Base-by-base conservation (phyloP, 2,329 filamentous ascomycete genomes). In the Byssothecium circinans region DNA sequence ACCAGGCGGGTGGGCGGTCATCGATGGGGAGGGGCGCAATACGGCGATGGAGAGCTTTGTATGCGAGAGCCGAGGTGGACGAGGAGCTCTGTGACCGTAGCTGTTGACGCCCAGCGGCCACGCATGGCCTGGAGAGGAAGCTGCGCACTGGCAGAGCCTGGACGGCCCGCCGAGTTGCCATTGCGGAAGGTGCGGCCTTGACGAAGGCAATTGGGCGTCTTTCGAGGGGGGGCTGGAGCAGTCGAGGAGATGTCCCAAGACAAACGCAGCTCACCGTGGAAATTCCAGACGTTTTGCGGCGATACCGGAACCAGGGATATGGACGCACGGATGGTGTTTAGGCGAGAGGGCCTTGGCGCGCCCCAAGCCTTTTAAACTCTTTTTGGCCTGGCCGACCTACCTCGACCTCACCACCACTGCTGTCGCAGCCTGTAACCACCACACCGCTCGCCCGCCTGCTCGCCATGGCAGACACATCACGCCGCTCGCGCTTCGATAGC, bases 11-110 rank as follows among this genome's bases (percentile, higher is more conserved):
- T 29, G 89, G 86, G 22, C 87, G 81, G 46, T 88, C 80, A 60
- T 89, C 84, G 57, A 83, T 86, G 45, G 89, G 88, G 44, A 96
- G 88, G 53, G 91, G 89, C 17, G 89, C 87, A 52, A 92, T 88
- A 57, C 92, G 89, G 64, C 91, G 88, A 69, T 96, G 92, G 54
- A 97, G 83, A 48, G 92, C 90, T 80, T 99, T 99, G 84, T 97
- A 97, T 65, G 91, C 91, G 56, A 97, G 84, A 54, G 94, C 92
- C 46, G 91, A 94, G 59, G 92, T 97, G 45, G 91, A 95, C 56
- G 84, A 88, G 35, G 75, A 74, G 61, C 65, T 71, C 60, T 76
- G 72, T 40, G 64, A 61, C 36, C 68, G 59, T 59, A 54, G 51
- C 62, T 62, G 53, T 44, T 58, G 62, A 49, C 54, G 39, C 45